Percentiles rank a stretch among this genome's conserved stretches.
These are phyloP conservation scores for Penicillium lagena DNA, from an alignment of 495 filamentous ascomycete genomes.

Conservation along the genomic window DNA sequence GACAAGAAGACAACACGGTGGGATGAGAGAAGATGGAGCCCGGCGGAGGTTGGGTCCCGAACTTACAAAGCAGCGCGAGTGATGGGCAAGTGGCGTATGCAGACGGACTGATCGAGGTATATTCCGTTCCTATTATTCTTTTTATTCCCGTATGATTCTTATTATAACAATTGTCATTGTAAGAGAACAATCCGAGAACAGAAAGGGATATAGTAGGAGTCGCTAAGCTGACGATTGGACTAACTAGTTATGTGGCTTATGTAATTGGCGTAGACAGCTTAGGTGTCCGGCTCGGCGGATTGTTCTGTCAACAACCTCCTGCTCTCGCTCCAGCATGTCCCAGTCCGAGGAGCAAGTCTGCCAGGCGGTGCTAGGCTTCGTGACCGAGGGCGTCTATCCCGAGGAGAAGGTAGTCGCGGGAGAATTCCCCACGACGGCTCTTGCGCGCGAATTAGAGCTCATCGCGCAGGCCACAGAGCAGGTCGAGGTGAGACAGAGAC, in stretches of 20 bases:
- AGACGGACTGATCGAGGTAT: too few relatives aligned
- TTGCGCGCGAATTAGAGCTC: slow-evolving; percentile 57
- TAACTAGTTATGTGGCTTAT: too few relatives aligned
- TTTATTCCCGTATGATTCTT: too few relatives aligned
- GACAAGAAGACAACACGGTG: slow-evolving; percentile 29
- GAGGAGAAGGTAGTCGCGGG: slow-evolving; percentile 66
- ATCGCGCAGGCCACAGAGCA: slow-evolving; percentile 59
- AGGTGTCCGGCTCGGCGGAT: too few relatives aligned
- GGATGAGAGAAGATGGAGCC: slow-evolving; percentile 7
- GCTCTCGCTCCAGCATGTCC: slow-evolving; percentile 2
- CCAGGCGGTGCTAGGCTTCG: slow-evolving; percentile 64
- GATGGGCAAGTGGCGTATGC: too few relatives aligned
- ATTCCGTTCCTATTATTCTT: too few relatives aligned
- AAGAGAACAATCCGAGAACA: too few relatives aligned
- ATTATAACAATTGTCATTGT: too few relatives aligned
- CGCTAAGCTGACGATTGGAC: too few relatives aligned
- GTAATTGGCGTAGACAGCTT: too few relatives aligned
- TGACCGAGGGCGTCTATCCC: slow-evolving; percentile 65
- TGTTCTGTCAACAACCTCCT: not conserved
- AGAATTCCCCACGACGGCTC: slow-evolving; percentile 47
- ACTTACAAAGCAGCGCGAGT: slow-evolving; percentile 18
- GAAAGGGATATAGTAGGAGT: too few relatives aligned
- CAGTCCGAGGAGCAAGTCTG: slow-evolving; percentile 42
- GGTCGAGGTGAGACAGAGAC: slow-evolving; percentile 50
- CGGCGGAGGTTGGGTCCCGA: slow-evolving; percentile 21